Evolutionary conservation across 2,329 filamentous ascomycete genomes (phyloP), one percentile per base, ranked within the genome.

Genomic region (Fusarium chlamydosporum): DNA sequence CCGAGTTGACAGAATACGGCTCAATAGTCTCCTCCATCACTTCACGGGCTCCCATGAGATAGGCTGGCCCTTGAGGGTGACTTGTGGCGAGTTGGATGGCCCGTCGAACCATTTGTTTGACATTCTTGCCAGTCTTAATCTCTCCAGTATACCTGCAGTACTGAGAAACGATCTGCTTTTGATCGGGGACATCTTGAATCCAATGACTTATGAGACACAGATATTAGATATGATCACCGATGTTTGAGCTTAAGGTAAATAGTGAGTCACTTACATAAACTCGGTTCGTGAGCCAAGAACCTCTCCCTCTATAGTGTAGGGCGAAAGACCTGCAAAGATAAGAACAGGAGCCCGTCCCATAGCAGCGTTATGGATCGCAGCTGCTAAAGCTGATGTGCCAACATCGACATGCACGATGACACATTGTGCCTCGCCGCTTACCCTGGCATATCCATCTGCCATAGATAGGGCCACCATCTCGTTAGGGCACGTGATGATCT

Each of bases 311-410:
- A 80, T 76, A 0, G 82, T 84, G 20, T 78, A 78, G 2, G 82
- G 82, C 1, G 77, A 79, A 1, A 82, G 71, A 0, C 82, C 82
- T 0, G 82, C 82, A 59, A 84, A 80, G 16, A 84, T 79, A 3
- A 80, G 63, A 11, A 79, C 77, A 0, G 78, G 78, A 10, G 75
- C 70, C 1, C 75, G 47, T 2, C 73, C 75, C 37, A 67, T 74
- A 26, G 65, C 65, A 15, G 72, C 72, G n/a, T 77, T 76, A 18
- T 76, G 75, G 1, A 77, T 61, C 2, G 75, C 73, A 7, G 64
- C 73, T 0, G 62, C 75, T 0, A 77, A 45, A 10, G 60, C 74
- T 29, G 72, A 73, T 0, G 75, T 77, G 0, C 75, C 75, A 10
- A 68, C 71, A 8, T 77, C 75, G 5, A 77, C 75, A 18, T 77